These are phyloP conservation scores for Beauveria medogensis DNA, from an alignment of 2,329 filamentous ascomycete species.

Conservation along the genomic window DNA sequence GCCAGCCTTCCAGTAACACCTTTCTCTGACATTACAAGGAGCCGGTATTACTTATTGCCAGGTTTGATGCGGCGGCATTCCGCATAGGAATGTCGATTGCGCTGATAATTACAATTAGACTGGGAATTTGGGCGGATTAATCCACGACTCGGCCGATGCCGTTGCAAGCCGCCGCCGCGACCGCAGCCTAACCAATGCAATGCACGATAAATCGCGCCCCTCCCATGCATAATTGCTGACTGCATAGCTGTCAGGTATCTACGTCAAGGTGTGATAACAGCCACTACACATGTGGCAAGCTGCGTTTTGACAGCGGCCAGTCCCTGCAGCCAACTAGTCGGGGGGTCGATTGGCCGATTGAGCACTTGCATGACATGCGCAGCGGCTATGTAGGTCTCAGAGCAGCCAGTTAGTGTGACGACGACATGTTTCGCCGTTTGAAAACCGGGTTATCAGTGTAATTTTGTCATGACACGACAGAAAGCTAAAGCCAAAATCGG, in stretches of 20 bases:
- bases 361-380: constrained; percentile 34
- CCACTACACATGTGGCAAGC: background rate
- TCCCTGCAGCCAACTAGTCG: constrained; percentile 6
- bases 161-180: background rate
- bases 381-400: constrained; percentile 33
- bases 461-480: background rate
- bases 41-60: background rate
- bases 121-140: background rate
- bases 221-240: background rate
- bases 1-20: background rate
- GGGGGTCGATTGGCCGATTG: constrained; percentile 22
- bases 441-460: background rate
- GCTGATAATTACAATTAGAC: background rate
- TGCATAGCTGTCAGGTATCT: background rate
- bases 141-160: constrained; percentile 4
- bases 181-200: background rate
- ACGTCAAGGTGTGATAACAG: background rate
- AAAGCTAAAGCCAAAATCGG: background rate
- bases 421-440: background rate
- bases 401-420: constrained; percentile 13
- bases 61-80: background rate
- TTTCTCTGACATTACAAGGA: background rate
- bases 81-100: background rate
- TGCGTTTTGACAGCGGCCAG: background rate
- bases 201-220: constrained; percentile 7